Evolutionary conservation across 345 rosid species (phyloP).

Genomic region (Abelmoschus esculentus): DNA sequence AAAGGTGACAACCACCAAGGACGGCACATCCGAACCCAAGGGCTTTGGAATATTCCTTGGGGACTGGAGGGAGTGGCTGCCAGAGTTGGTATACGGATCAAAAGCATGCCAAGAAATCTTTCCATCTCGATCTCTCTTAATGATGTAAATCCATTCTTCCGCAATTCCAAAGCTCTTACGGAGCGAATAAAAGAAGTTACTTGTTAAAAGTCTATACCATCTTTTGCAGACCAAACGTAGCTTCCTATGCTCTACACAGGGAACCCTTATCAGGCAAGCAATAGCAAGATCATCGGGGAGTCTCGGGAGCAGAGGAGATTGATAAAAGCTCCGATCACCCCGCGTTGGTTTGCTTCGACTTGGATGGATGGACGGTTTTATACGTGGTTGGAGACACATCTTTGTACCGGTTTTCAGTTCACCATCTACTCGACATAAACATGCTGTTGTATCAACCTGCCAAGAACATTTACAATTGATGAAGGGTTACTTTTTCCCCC

Average conservation of each 20-base stretch:
- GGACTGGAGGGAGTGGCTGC: conserved; percentile 72
- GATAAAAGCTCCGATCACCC: conserved; percentile 52
- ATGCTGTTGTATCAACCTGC: conserved; percentile 73
- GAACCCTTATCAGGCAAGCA: conserved; percentile 72
- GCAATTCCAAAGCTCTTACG: conserved; percentile 60
- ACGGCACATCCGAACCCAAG: conserved; percentile 76
- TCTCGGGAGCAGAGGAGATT: conserved; percentile 64
- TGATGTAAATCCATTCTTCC: conserved; percentile 68
- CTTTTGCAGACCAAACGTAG: conserved; percentile 70
- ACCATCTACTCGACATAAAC: conserved; percentile 69
- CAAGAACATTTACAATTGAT: conserved; percentile 3
- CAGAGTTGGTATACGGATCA: conserved; percentile 69
- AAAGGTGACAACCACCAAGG: conserved; percentile 73
- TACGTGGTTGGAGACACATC: conserved; percentile 67
- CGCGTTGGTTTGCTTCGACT: conserved; percentile 45
- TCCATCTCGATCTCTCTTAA: conserved; percentile 65
- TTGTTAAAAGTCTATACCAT: conserved; percentile 59
- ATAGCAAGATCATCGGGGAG: conserved; percentile 80
- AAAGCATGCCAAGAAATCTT: conserved; percentile 82
- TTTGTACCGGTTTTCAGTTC: conserved; percentile 66
- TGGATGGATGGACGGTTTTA: conserved; percentile 68
- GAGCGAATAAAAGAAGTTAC: conserved; percentile 62
- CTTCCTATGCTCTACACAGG: conserved; percentile 55
- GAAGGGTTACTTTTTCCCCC: background rate
- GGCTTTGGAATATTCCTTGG: conserved; percentile 65